Conservation (phyloP, 768 basidiomycete genomes). For the Russula brevipes region DNA sequence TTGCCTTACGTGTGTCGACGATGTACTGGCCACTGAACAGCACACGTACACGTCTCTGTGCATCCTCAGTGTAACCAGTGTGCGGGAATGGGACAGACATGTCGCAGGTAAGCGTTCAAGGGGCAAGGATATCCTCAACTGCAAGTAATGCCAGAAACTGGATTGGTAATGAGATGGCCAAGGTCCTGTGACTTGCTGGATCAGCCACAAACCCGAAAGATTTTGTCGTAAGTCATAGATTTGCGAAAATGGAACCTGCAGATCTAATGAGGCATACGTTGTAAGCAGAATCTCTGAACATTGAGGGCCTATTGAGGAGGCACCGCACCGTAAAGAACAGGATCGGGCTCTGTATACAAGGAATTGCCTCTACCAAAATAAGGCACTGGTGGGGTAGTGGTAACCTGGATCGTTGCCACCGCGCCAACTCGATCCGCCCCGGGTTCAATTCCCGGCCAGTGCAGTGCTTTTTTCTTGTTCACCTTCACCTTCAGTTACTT, state of each 20-base stretch:
- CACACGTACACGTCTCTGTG: constrained; percentile 48
- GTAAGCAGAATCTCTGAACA: too few relatives aligned
- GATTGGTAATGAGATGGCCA: too few relatives aligned
- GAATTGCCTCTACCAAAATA: fast-evolving
- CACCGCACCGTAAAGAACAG: too few relatives aligned
- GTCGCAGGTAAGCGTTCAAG: not conserved
- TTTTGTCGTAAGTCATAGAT: too few relatives aligned
- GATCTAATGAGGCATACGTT: too few relatives aligned
- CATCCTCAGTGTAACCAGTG: constrained; percentile 39
- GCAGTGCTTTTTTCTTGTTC: not conserved
- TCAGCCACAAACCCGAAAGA: too few relatives aligned
- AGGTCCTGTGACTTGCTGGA: too few relatives aligned
- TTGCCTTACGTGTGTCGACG: constrained; percentile 52
- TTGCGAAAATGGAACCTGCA: too few relatives aligned
- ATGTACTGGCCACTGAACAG: constrained; percentile 44
- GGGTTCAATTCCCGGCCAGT: constrained; percentile 25
- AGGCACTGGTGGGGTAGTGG: constrained; percentile 26
- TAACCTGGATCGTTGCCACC: constrained; percentile 27
- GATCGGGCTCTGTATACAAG: not conserved
- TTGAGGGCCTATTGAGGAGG: too few relatives aligned
- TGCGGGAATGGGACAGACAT: constrained; percentile 19
- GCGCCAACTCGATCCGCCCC: constrained; percentile 20
- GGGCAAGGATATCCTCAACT: not conserved
- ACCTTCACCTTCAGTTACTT: not conserved
- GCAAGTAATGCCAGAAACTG: too few relatives aligned